phyloP scores from a whole-genome alignment of 805 yeast species.

The Ogataea corticis region DNA sequence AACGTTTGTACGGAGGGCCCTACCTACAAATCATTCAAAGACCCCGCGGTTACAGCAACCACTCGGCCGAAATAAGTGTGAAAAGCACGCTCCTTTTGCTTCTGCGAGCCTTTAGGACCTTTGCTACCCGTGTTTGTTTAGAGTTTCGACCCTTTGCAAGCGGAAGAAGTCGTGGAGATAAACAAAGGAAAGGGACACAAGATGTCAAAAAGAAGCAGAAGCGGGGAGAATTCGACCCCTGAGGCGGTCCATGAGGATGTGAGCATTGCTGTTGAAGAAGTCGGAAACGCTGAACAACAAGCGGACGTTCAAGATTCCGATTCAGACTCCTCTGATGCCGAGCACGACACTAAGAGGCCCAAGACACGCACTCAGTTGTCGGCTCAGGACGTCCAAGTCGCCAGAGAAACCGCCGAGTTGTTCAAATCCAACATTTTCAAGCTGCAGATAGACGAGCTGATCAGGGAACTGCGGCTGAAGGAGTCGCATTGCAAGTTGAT shows the following conservation, averaged over 20 bases:
- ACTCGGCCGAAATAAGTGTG: constrained; percentile 1
- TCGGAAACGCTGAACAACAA: not conserved
- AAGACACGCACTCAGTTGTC: constrained; percentile 38
- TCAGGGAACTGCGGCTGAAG: constrained; percentile 76
- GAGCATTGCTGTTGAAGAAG: constrained; percentile 8
- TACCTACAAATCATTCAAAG: too few relatives aligned
- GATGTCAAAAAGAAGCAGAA: constrained; percentile 8
- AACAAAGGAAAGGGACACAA: not conserved
- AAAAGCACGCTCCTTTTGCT: not conserved
- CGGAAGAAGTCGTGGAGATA: not conserved
- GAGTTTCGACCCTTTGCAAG: not conserved
- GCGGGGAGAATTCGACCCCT: constrained; percentile 1
- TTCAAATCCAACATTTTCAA: constrained; percentile 96
- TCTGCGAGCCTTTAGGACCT: not conserved
- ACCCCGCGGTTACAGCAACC: not conserved
- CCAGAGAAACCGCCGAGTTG: constrained; percentile 90
- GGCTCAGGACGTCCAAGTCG: constrained; percentile 85
- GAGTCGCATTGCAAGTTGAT: constrained; percentile 64
- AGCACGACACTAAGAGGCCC: constrained; percentile 13
- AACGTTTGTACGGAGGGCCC: not conserved
- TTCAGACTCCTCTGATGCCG: constrained; percentile 19
- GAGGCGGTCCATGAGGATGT: not conserved
- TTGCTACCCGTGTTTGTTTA: not conserved
- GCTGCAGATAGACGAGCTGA: constrained; percentile 87
- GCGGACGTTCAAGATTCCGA: constrained; percentile 9